Evolutionary conservation across 2,329 filamentous ascomycete genomes (phyloP), one percentile per base, ranked within the genome.

Genomic region (Phaeomoniella chlamydospora): DNA sequence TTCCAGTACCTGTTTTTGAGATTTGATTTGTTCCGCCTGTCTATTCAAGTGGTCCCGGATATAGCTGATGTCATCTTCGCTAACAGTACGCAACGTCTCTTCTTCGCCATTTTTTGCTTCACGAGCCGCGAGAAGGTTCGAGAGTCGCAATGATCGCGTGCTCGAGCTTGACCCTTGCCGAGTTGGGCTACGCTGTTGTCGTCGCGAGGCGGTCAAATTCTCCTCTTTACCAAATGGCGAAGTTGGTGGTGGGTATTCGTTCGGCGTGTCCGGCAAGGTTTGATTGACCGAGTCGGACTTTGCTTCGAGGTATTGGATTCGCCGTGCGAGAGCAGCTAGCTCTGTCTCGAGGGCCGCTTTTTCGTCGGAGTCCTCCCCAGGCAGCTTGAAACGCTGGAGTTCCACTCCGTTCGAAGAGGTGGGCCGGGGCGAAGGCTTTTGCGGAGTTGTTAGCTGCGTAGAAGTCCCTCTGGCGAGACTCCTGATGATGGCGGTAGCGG

Each of bases 31-130:
- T 57, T 92, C 86, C 39, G 87, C 87, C 63, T 96, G 86, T 55
- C 87, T 84, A 54, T 92, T 83, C 43, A 96, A 80, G 59, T 94
- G 85, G 49, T 94, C 86, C 49, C 81, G 80, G 46, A 94, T 69
- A 44, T 83, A 81, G 57, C 80, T 77, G 48, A 93, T 78, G 55
- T 88, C 82, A 61, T 88, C 80, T 53, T 86, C 80, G 48, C 77
- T 83, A 29, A 54, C 50, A 83, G 72, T 50, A 73, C 63, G 59
- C 65, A 51, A 55, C 48, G 61, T 48, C 48, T 69, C 49, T 44
- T 58, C 52, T 33, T 61, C 57, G 39, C 61, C 61, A 40, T 57
- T 59, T 51, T 49, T 13, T 17, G 40, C 37, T 31, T 53, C 46
- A 37, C 48, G 49, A 31, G 50, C 51, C 18, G 53, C 49, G 33